Evolutionary conservation across 441 rosid genomes (phyloP).

Genomic region (Geranium incanum): DNA sequence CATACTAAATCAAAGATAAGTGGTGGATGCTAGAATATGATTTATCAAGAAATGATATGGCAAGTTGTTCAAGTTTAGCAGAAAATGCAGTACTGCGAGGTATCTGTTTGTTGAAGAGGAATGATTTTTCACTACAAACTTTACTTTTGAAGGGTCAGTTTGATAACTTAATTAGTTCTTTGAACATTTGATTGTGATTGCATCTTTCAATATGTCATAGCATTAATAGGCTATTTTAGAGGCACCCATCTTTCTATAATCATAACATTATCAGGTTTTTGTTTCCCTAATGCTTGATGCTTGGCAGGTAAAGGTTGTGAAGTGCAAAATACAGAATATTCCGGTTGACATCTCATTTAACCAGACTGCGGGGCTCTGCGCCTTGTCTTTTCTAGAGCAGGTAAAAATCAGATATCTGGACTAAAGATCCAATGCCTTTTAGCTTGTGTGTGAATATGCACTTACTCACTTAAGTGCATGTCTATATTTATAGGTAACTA

Average conservation of each 20-base stretch:
- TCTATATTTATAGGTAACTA: not conserved
- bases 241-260: not conserved
- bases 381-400: constrained; percentile 58
- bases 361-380: constrained; percentile 46
- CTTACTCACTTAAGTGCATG: not conserved
- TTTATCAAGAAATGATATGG: not conserved
- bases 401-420: constrained; percentile 25
- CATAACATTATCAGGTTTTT: not conserved
- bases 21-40: not conserved
- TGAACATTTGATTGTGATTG: not conserved
- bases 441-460: not conserved
- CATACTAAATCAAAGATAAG: constrained; percentile 2
- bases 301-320: constrained; percentile 53
- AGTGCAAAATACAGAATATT: constrained; percentile 45
- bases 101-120: constrained; percentile 4
- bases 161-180: not conserved
- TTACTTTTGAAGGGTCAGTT: not conserved
- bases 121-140: not conserved
- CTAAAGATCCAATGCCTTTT: not conserved
- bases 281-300: not conserved
- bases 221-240: not conserved
- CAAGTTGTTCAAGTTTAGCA: not conserved
- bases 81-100: not conserved
- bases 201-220: not conserved
- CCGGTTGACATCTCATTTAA: constrained; percentile 59